Evolutionary conservation across 164 flowering plant genomes (phyloP).

Genomic region (Buxus sempervirens): DNA sequence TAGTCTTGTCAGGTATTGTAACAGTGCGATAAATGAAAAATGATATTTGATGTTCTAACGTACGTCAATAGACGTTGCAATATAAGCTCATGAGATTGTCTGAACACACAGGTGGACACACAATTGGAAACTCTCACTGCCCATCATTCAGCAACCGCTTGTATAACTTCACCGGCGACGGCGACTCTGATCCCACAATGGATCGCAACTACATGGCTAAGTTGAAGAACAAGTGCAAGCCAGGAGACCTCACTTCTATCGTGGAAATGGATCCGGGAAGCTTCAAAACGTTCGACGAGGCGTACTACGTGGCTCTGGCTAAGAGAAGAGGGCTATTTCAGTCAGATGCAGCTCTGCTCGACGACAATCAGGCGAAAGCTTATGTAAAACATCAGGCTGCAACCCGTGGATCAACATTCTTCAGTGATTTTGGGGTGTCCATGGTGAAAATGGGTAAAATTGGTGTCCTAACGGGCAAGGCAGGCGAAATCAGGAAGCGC

Average conservation of each 20-base stretch:
- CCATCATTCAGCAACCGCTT: constrained; percentile 36
- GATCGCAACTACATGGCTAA: constrained; percentile 32
- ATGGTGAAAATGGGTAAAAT: constrained; percentile 57
- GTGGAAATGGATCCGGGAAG: constrained; percentile 71
- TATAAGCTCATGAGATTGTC: neutral
- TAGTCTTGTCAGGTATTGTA: constrained; percentile 52
- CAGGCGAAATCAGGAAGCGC: constrained; percentile 46
- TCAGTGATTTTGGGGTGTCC: constrained; percentile 42
- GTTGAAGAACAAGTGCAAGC: constrained; percentile 38
- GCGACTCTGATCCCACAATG: constrained; percentile 42
- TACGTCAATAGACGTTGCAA: neutral
- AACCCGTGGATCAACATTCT: constrained; percentile 22
- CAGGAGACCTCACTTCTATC: constrained; percentile 14
- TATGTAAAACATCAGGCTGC: constrained; percentile 28
- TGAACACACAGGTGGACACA: constrained; percentile 45
- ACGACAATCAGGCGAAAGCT: constrained; percentile 28
- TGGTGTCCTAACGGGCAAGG: constrained; percentile 41
- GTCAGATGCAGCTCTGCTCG: constrained; percentile 55
- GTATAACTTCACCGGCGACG: constrained; percentile 68
- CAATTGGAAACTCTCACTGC: constrained; percentile 58
- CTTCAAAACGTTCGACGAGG: constrained; percentile 37
- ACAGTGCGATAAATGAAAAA: neutral
- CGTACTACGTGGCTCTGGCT: constrained; percentile 33
- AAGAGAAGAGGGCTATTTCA: constrained; percentile 51
- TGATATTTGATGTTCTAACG: no score